phyloP scores from a whole-genome alignment of 2,329 filamentous ascomycete genomes.

The Onygena corvina region DNA sequence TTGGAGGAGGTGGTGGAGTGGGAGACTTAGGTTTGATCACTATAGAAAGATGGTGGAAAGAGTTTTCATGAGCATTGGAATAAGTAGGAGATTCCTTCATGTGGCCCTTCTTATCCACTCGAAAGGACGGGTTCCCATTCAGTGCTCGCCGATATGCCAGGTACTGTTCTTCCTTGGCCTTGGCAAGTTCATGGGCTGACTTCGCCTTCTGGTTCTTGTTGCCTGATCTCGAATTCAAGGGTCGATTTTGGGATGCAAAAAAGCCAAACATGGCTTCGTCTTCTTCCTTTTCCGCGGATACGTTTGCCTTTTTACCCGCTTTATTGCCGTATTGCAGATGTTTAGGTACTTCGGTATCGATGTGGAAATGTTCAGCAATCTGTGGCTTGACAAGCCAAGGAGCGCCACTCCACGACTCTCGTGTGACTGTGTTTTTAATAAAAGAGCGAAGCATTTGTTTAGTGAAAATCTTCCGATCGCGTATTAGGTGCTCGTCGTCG shows the following conservation, averaged over 20 bases:
- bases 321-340: slow-evolving; percentile 73
- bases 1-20: slow-evolving; percentile 48
- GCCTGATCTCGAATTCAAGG: slow-evolving; percentile 63
- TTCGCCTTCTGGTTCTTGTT: slow-evolving; percentile 58
- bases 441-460: slow-evolving; percentile 90
- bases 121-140: slow-evolving; percentile 35
- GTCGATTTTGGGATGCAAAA: slow-evolving; percentile 39
- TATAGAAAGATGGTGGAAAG: slow-evolving; percentile 8
- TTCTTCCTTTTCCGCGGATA: slow-evolving; percentile 49
- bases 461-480: slow-evolving; percentile 84
- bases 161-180: slow-evolving; percentile 36
- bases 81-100: neutral
- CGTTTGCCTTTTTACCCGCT: slow-evolving; percentile 62
- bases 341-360: slow-evolving; percentile 73
- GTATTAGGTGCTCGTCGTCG: slow-evolving; percentile 67
- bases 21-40: slow-evolving; percentile 9
- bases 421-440: slow-evolving; percentile 83
- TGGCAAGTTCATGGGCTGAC: slow-evolving; percentile 36
- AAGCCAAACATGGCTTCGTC: slow-evolving; percentile 42
- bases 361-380: slow-evolving; percentile 70
- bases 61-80: neutral
- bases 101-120: slow-evolving; percentile 14
- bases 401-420: slow-evolving; percentile 89
- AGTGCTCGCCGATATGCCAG: slow-evolving; percentile 39
- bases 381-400: slow-evolving; percentile 89